Conservation (phyloP, 805 yeast genomes). For the Tetrapisispora arboricola region DNA sequence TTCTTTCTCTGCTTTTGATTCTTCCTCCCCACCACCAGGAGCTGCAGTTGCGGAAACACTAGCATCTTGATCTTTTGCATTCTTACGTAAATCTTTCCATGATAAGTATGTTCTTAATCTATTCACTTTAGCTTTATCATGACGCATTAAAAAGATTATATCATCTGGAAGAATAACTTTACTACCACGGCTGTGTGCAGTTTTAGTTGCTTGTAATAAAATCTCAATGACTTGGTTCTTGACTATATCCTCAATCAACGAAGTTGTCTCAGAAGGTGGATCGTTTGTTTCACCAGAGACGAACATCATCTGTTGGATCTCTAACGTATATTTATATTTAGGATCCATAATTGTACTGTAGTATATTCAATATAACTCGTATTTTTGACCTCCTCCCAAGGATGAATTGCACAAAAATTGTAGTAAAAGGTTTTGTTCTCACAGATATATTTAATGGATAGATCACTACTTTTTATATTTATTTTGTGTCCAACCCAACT, state of each 20-base stretch:
- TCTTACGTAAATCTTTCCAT: conserved; percentile 94
- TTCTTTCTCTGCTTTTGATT: conserved; percentile 23
- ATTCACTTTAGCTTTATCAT: conserved; percentile 89
- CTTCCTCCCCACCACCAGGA: conserved; percentile 31
- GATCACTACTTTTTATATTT: too few species aligned
- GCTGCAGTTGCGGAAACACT: conserved; percentile 45
- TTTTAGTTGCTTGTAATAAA: conserved; percentile 59
- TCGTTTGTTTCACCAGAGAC: conserved; percentile 93
- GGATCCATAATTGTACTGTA: conserved; percentile 15
- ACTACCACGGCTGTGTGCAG: conserved; percentile 72
- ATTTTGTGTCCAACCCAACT: too few species aligned
- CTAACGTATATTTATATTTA: conserved; percentile 72
- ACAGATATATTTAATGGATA: too few species aligned
- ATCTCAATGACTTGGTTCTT: conserved; percentile 90
- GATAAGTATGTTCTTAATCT: conserved; percentile 82
- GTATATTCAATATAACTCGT: too few species aligned
- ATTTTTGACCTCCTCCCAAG: too few species aligned
- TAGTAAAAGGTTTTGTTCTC: too few species aligned
- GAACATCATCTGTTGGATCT: conserved; percentile 98
- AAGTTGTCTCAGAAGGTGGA: conserved; percentile 84
- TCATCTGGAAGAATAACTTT: conserved; percentile 86
- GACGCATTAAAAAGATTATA: conserved; percentile 82
- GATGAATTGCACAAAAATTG: too few species aligned
- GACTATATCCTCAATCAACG: conserved; percentile 91
- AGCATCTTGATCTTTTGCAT: conserved; percentile 55